Evolutionary conservation across 1,284 basidiomycete species (phyloP), one percentile per base, ranked within the genome.

Genomic region (Butyriboletus appendiculatus): DNA sequence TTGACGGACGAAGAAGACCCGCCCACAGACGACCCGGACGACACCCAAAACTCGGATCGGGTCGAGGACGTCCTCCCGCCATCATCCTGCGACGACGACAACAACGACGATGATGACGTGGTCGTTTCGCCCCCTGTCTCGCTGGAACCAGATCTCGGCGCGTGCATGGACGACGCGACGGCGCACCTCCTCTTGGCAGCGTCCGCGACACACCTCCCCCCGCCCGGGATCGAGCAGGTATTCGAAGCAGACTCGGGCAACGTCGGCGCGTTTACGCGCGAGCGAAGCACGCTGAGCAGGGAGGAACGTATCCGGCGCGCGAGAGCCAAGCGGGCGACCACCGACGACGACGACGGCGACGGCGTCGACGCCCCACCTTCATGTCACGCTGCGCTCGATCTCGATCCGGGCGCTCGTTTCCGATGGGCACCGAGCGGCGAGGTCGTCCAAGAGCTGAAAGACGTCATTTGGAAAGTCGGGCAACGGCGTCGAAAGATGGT

Each of bases 381-480:
- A 26, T 5, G 3, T 26, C 26, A 9, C 26, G 8, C 26, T 8
- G 7, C 26, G 8, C 26, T 26, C n/a, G 49, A 43, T 20, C 35
- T 10, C 5, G 53, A 24, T n/a, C n/a, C n/a, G 0, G 34, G n/a
- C 9, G 16, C 16, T 6, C 49, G 43, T 39, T 81, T 82, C 63
- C 73, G 74, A 49, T 88, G 86, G 85, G 88, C 86, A 0, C 89
- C 88, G 11, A 82, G 84, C 12, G 85, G 83, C 1, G 90, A 92
- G 56, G 88, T 92, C 34, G 88, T 92, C 9, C 84, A 89, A 64
- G 90, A 92, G 71, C 73, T 92, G 60, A 89, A 88, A 69, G 88
- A 90, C 62, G 89, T 92, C 15, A 92, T 92, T 30, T 90, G 86
- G 84, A 86, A 90, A 64, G 90, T 92, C 7, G 81, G 87, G 22